Base-by-base conservation (phyloP, 306 rosid species). In the Sphenostylis stenocarpa region DNA sequence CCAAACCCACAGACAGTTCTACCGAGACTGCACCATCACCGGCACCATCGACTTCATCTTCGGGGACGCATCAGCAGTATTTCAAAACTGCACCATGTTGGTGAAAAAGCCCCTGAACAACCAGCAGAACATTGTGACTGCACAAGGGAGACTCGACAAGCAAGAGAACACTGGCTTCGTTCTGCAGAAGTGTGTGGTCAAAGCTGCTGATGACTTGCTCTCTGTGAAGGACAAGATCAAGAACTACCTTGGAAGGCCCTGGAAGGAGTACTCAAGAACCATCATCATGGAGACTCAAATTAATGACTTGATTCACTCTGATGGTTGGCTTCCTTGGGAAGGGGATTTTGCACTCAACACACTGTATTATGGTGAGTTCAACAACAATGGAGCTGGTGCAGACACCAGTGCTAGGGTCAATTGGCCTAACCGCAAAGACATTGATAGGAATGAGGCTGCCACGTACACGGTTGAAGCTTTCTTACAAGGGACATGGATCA, bases 1-100 rank as follows among this genome's bases (percentile, higher is more conserved):
- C 2, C 94, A 91, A 58, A 70, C 96, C 1, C 92, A 93, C 33
- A 85, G 96, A 1, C 98, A 93, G 13, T 90, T 84, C 82, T 93
- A 91, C 64, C 77, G 91, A 6, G 86, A 91, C 72, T 90, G 91
- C 21, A 71, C 83, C 9, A 79, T 93, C 20, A 20, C 90, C 0
- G 97, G 98, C 29, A 93, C 98, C 0, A 51, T 90, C 7, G 98
- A 91, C 56, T 87, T 93, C 91, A 93, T 93, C 63, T 87, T 91
- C 5, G 98, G 98, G 0, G 94, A 93, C 9, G 97, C 96, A 0
- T 77, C 96, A 0, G 88, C 88, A 0, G 66, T 90, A 12, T 85
- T 93, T 80, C 98, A 93, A 19, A 89, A 90, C 81, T 88, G 96
- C 72, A 43, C 62, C 24, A 53, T 93, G 13, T 7, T 82, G 11